These are phyloP conservation scores for Leucosporidium creatinivorum DNA, from an alignment of 768 basidiomycete species.

Conservation along the genomic window DNA sequence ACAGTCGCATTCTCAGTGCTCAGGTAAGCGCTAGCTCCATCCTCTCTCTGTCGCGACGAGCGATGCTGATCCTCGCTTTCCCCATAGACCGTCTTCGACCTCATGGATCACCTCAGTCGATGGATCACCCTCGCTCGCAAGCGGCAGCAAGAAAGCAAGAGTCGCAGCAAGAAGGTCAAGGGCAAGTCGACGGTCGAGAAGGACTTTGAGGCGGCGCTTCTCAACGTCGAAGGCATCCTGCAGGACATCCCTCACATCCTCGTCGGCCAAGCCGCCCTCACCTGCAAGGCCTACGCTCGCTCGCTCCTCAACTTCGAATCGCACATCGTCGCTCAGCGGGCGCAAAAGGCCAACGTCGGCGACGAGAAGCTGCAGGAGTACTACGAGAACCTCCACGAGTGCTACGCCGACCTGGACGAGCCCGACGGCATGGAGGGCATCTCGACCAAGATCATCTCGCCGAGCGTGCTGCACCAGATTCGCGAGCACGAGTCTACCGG, in stretches of 20 bases:
- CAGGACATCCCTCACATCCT: slow-evolving; percentile 50
- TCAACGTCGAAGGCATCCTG: slow-evolving; percentile 69
- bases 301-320: slow-evolving; percentile 92
- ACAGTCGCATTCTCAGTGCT: slow-evolving; percentile 85
- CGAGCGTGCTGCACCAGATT: slow-evolving; percentile 90
- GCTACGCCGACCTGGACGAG: slow-evolving; percentile 91
- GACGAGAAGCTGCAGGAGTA: slow-evolving; percentile 55
- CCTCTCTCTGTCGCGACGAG: background rate
- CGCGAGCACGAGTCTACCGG: slow-evolving; percentile 96
- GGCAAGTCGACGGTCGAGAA: slow-evolving; percentile 36
- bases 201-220: slow-evolving; percentile 48
- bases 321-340: slow-evolving; percentile 55
- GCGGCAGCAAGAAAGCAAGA: slow-evolving; percentile 52
- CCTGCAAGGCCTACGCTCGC: slow-evolving; percentile 88
- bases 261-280: slow-evolving; percentile 86
- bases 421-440: slow-evolving; percentile 99
- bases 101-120: slow-evolving; percentile 88
- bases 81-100: slow-evolving; percentile 74
- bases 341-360: slow-evolving; percentile 22
- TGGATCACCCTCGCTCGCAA: slow-evolving; percentile 74
- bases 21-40: slow-evolving; percentile 55
- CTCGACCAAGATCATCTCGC: slow-evolving; percentile 76
- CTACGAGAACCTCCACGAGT: slow-evolving; percentile 88
- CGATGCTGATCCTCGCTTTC: slow-evolving; percentile 1
- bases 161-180: slow-evolving; percentile 50